phyloP scores from a whole-genome alignment of 1,284 basidiomycete species.

The Cystobasidium pallidum region DNA sequence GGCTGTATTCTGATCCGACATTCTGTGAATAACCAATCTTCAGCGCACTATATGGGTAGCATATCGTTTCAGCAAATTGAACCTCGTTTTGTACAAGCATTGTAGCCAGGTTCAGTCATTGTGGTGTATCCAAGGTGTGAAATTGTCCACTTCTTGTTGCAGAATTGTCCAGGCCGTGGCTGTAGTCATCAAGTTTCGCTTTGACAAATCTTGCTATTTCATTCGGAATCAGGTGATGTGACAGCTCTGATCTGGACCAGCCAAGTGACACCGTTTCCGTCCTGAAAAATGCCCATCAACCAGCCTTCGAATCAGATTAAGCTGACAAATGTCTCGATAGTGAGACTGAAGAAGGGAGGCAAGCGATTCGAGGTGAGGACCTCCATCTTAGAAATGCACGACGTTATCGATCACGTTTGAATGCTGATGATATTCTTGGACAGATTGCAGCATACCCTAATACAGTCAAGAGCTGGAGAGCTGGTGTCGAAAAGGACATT shows the following conservation, averaged over 20 bases:
- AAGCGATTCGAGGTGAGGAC: constrained; percentile 86
- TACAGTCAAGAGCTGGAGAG: constrained; percentile 95
- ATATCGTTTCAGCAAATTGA: neutral
- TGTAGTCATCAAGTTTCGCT: neutral
- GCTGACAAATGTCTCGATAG: constrained; percentile 54
- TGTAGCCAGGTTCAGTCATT: constrained; percentile 4
- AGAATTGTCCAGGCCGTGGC: neutral
- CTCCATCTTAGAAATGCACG: neutral
- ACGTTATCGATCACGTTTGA: constrained; percentile 16
- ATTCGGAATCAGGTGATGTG: no score
- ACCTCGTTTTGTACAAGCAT: neutral
- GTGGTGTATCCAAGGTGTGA: neutral
- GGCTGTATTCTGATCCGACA: neutral
- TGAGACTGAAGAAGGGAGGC: constrained; percentile 59
- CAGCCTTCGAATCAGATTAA: constrained; percentile 88
- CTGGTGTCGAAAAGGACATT: constrained; percentile 87
- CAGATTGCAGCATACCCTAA: constrained; percentile 99
- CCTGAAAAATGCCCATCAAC: constrained; percentile 60
- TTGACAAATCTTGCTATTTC: neutral
- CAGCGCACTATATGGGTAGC: no score
- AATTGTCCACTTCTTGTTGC: neutral
- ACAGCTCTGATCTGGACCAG: constrained; percentile 9
- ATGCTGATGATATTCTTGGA: neutral
- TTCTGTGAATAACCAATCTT: no score
- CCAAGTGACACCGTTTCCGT: neutral